Evolutionary conservation across 208 protist genomes (phyloP).

Genomic region (Trypanosomatidae sp.): DNA sequence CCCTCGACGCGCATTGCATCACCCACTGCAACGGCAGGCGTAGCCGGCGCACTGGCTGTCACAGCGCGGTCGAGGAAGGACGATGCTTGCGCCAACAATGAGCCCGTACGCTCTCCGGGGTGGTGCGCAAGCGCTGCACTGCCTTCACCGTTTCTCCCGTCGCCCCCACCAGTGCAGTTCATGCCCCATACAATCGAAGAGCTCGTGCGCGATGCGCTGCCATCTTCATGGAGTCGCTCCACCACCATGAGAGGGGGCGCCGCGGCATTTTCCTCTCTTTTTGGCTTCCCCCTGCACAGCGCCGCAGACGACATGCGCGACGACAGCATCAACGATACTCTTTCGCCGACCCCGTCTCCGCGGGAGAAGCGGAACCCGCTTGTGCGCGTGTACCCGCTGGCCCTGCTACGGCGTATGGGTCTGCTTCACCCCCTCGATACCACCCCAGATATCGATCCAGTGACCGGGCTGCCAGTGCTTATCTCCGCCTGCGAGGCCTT

Average conservation of each 20-base stretch:
- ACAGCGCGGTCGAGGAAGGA: neutral
- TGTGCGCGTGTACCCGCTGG: constrained; percentile 37
- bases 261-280: neutral
- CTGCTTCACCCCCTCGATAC: constrained; percentile 30
- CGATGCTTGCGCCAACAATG: neutral
- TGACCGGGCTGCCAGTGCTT: constrained; percentile 16
- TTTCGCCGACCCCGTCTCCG: constrained; percentile 10
- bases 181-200: constrained; percentile 21
- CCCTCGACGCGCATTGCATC: neutral
- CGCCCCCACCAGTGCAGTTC: constrained; percentile 9
- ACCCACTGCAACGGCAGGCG: neutral
- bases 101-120: neutral
- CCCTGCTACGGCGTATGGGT: constrained; percentile 40
- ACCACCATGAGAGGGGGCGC: neutral
- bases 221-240: constrained; percentile 4
- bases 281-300: neutral
- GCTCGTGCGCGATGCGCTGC: constrained; percentile 9
- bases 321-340: neutral
- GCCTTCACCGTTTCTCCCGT: neutral
- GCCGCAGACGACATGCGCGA: neutral
- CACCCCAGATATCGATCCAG: constrained; percentile 24
- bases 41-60: neutral
- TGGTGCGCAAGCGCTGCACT: neutral
- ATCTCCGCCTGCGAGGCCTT: constrained; percentile 39
- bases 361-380: constrained; percentile 36